Evolutionary conservation across 1,284 basidiomycete species (phyloP), one percentile per base, ranked within the genome.

Genomic region (Tilletia caries): DNA sequence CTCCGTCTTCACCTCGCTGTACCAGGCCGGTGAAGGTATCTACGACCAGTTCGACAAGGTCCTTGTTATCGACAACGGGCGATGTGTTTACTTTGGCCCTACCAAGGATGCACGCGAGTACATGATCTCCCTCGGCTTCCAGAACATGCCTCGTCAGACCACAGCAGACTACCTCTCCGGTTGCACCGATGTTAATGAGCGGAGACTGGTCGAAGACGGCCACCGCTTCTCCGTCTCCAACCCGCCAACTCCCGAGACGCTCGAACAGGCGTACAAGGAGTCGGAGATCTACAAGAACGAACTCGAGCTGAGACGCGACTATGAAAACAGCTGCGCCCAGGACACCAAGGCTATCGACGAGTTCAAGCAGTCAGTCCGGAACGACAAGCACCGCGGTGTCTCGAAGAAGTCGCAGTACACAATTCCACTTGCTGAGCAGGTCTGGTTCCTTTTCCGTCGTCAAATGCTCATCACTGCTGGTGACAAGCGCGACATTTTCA

Each of bases 361-460:
- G 29, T 95, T 95, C 87, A 88, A 89, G 65, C 85, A 86, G 23
- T 91, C 92, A 2, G 91, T 93, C 27, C 83, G 85, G 27, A 89
- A 89, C 3, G 90, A 92, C 82, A 95, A 95, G 86, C 90, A 92
- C 84, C 88, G 87, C 67, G 90, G 92, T 27, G 92, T 92, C 2
- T 89, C 90, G 29, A 89, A 89, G 84, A 91, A 91, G 85, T 92
- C 90, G 73, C 91, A 92, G 2, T 95, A 94, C 85, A 94, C 92
- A 2, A 88, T 94, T 33, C 89, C 91, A 1, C 92, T 68, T 64
- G 48, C 50, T 20, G 29, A 65, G 8, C 78, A 80, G 68, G 73
- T 80, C 18, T 68, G 79, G 43, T 90, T 90, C 0, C 86, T 95
- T 70, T 87, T 88, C 33, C 86, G 88, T 67, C 87, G 93, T 43